phyloP scores from a whole-genome alignment of 1,284 basidiomycete species.

The Athelia sp. region DNA sequence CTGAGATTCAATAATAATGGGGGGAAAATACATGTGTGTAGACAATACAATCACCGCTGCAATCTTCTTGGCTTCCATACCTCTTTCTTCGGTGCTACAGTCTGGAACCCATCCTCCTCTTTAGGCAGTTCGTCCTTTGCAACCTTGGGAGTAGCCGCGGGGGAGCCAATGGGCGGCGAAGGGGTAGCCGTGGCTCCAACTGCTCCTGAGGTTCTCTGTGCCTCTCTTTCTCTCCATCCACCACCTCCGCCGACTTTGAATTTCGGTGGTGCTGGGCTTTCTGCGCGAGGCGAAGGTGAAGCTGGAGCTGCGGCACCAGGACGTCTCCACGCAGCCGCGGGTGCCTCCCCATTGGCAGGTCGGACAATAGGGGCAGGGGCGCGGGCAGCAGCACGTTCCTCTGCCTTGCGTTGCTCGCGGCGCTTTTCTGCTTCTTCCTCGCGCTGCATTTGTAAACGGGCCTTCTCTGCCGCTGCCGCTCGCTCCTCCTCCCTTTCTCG shows the following conservation, averaged over 20 bases:
- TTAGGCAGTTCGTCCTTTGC: slow-evolving; percentile 37
- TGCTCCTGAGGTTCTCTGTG: slow-evolving; percentile 31
- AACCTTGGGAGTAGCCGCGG: slow-evolving; percentile 26
- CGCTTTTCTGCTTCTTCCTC: slow-evolving; percentile 79
- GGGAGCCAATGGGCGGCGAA: slow-evolving; percentile 31
- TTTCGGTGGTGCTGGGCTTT: slow-evolving; percentile 38
- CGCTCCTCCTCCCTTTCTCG: slow-evolving; percentile 68
- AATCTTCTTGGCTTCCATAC: slow-evolving; percentile 39
- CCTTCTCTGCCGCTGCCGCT: slow-evolving; percentile 51
- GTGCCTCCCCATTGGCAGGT: slow-evolving; percentile 18
- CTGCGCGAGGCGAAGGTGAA: slow-evolving; percentile 30
- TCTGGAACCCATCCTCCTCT: slow-evolving; percentile 71
- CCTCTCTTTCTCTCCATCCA: slow-evolving; percentile 53
- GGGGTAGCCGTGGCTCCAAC: slow-evolving; percentile 18
- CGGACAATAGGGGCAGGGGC: slow-evolving; percentile 19
- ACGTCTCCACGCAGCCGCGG: slow-evolving; percentile 33
- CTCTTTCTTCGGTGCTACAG: slow-evolving; percentile 42
- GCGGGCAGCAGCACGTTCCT: slow-evolving; percentile 24
- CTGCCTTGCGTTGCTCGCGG: slow-evolving; percentile 12
- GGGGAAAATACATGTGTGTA: neutral
- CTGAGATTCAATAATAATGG: neutral
- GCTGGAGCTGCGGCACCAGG: slow-evolving; percentile 19
- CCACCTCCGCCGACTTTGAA: slow-evolving; percentile 32
- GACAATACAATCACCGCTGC: slow-evolving; percentile 15
- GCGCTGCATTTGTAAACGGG: slow-evolving; percentile 59